Percentiles rank a stretch among this genome's conserved stretches.
These are phyloP conservation scores for Pichia sp. DNA, from an alignment of 1,139 yeast genomes.

Conservation along the genomic window DNA sequence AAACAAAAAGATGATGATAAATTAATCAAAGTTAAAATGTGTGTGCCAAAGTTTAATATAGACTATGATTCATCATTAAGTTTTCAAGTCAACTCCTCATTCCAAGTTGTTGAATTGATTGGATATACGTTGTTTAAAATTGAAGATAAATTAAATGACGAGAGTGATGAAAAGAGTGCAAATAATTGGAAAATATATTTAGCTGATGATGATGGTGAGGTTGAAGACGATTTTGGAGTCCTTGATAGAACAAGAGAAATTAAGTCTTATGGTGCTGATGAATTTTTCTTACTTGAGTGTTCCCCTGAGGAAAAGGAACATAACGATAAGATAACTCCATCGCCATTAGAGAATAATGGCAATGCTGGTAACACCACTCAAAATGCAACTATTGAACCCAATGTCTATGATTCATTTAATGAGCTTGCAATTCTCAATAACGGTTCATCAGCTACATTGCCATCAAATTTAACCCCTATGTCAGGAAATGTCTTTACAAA, in stretches of 20 bases:
- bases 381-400: not conserved
- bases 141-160: conserved; percentile 19
- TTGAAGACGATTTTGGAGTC: conserved; percentile 66
- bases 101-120: conserved; percentile 54
- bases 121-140: conserved; percentile 47
- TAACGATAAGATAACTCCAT: conserved; percentile 44
- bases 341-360: conserved; percentile 32
- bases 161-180: conserved; percentile 34
- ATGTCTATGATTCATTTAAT: not conserved
- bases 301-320: conserved; percentile 30
- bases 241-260: conserved; percentile 50
- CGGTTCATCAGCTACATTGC: conserved; percentile 14
- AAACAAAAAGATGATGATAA: conserved; percentile 22
- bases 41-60: conserved; percentile 31
- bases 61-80: conserved; percentile 21
- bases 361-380: not conserved
- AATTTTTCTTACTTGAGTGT: conserved; percentile 53
- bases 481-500: not conserved
- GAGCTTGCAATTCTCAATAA: not conserved
- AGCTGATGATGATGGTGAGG: conserved; percentile 75
- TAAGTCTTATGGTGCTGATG: conserved; percentile 60
- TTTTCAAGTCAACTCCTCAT: conserved; percentile 32
- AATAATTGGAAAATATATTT: conserved; percentile 62
- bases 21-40: conserved; percentile 23
- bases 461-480: conserved; percentile 18